Conservation (phyloP, 2,329 filamentous ascomycete genomes). For the Leptographium procerum region DNA sequence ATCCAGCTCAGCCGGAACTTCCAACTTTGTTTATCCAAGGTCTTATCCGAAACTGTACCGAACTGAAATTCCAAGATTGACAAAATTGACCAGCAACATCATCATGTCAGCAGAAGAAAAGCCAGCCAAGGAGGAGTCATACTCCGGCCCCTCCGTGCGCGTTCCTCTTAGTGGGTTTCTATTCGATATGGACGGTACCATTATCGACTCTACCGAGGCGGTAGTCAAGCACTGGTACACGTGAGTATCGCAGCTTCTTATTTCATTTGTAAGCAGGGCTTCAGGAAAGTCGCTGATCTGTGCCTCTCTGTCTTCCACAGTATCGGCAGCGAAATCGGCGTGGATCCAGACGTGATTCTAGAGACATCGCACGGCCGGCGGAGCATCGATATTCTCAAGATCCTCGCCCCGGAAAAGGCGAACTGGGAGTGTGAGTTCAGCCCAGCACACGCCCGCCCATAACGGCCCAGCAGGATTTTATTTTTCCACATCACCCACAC, state of each 20-base stretch:
- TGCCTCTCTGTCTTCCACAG: conserved; percentile 29
- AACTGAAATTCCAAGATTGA: no score
- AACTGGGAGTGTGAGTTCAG: conserved; percentile 79
- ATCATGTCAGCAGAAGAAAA: neutral
- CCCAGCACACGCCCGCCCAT: no score
- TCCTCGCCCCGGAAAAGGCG: conserved; percentile 73
- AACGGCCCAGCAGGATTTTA: no score
- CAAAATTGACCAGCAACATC: neutral
- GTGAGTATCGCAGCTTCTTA: conserved; percentile 29
- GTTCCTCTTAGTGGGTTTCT: conserved; percentile 45
- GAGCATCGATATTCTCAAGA: conserved; percentile 72
- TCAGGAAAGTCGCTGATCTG: neutral
- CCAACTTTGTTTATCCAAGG: neutral
- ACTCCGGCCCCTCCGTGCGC: conserved; percentile 29
- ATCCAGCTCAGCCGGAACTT: neutral
- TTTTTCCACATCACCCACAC: neutral
- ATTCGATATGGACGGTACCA: conserved; percentile 73
- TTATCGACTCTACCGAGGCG: conserved; percentile 70
- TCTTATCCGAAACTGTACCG: neutral
- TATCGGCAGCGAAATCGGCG: conserved; percentile 72
- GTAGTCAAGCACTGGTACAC: conserved; percentile 68
- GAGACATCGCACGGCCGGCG: conserved; percentile 84
- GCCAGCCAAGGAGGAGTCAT: conserved; percentile 13
- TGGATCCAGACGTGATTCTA: conserved; percentile 75
- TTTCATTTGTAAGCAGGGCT: neutral